Percentiles rank a stretch among this genome's conserved stretches.
Conservation (phyloP, 331 rosid genomes). For the Stylosanthes scabra region DNA sequence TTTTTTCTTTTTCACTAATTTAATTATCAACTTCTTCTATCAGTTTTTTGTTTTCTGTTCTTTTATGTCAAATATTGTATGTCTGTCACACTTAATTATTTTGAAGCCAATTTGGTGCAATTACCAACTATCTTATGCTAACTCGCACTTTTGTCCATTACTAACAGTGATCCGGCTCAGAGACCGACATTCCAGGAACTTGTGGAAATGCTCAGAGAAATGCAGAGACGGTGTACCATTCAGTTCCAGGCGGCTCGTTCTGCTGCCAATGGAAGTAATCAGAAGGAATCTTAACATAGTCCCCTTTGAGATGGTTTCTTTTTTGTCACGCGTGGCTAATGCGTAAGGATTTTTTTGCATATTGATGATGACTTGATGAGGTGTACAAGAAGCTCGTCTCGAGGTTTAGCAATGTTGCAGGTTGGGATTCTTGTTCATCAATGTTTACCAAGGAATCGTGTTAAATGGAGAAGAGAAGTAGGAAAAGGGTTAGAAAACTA, state of each 20-base stretch:
- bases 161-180: slow-evolving; percentile 73
- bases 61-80: neutral
- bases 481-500: slow-evolving; percentile 35
- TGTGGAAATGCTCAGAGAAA: slow-evolving; percentile 72
- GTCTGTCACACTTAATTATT: neutral
- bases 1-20: neutral
- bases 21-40: neutral
- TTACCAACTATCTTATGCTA: slow-evolving; percentile 15
- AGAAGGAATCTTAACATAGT: slow-evolving; percentile 58
- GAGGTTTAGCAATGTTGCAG: slow-evolving; percentile 31
- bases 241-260: slow-evolving; percentile 85
- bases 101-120: neutral
- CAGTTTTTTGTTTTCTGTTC: neutral
- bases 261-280: slow-evolving; percentile 52
- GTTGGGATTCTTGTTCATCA: slow-evolving; percentile 22
- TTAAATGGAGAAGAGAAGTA: slow-evolving; percentile 1
- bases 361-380: slow-evolving; percentile 26
- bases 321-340: slow-evolving; percentile 39
- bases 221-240: slow-evolving; percentile 64
- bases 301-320: slow-evolving; percentile 32
- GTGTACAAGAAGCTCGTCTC: slow-evolving; percentile 30
- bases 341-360: slow-evolving; percentile 38
- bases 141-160: slow-evolving; percentile 32
- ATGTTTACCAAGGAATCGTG: slow-evolving; percentile 20
- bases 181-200: slow-evolving; percentile 88